These are phyloP conservation scores for Earliella scabrosa DNA, from an alignment of 1,284 basidiomycete genomes.

Conservation along the genomic window DNA sequence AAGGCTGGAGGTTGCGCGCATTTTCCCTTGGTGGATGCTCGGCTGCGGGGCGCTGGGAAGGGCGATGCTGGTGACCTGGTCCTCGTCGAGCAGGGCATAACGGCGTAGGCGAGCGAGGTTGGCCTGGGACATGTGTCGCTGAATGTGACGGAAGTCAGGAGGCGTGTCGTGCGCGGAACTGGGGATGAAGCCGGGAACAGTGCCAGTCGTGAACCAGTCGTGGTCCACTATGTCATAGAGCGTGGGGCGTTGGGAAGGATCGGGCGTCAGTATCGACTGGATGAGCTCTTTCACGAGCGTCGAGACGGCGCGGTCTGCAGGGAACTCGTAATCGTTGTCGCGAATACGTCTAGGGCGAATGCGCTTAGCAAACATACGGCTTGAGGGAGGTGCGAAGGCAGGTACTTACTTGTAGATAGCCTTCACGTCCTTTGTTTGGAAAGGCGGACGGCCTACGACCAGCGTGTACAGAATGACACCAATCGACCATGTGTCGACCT, in stretches of 20 bases:
- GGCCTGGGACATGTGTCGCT: conserved; percentile 60
- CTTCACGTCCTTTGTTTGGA: conserved; percentile 98
- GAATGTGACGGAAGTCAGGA: conserved; percentile 79
- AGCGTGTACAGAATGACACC: conserved; percentile 98
- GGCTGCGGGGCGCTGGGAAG: conserved; percentile 38
- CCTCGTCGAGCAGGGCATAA: conserved; percentile 63
- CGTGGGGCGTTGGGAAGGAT: conserved; percentile 82
- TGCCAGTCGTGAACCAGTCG: conserved; percentile 83
- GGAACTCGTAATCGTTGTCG: conserved; percentile 94
- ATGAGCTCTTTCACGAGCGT: conserved; percentile 80
- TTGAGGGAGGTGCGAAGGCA: neutral
- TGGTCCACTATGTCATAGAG: conserved; percentile 88
- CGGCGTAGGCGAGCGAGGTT: conserved; percentile 75
- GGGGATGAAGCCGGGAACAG: conserved; percentile 84
- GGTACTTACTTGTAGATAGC: conserved; percentile 83
- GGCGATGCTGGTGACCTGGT: conserved; percentile 49
- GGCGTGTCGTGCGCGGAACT: conserved; percentile 72
- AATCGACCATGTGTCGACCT: conserved; percentile 98
- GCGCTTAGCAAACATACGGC: neutral
- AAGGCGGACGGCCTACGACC: conserved; percentile 92
- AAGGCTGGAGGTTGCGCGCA: conserved; percentile 60
- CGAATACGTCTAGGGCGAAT: conserved; percentile 76
- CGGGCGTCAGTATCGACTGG: conserved; percentile 82
- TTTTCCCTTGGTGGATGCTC: conserved; percentile 29
- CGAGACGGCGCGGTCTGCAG: conserved; percentile 76